A percentile compares a stretch with the other conserved stretches of the same genome.
Conservation (phyloP, 441 rosid species). For the Gossypium trilobum region DNA sequence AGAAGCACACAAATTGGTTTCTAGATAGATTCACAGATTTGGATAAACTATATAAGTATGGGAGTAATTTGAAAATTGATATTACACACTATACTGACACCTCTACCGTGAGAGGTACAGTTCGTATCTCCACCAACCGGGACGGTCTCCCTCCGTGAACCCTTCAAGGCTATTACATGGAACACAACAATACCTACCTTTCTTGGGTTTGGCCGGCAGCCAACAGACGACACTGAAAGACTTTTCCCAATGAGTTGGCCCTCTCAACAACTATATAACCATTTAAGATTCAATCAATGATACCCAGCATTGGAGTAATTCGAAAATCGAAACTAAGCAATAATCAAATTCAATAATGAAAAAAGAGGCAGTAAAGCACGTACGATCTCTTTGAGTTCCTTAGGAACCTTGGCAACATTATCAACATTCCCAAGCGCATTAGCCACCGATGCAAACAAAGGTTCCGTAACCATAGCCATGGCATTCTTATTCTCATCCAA, state of each 20-base stretch:
- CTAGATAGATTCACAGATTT: conserved; percentile 11
- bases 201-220: no score
- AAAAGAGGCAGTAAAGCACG: conserved; percentile 9
- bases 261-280: neutral
- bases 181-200: no score
- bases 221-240: no score
- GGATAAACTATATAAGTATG: neutral
- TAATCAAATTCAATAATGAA: neutral
- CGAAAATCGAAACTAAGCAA: neutral
- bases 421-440: conserved; percentile 71
- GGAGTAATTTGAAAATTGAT: no score
- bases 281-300: neutral
- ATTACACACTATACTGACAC: no score
- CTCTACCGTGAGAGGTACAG: no score
- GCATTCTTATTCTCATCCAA: conserved; percentile 86
- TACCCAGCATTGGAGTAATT: neutral
- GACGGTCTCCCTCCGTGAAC: no score
- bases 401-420: conserved; percentile 61
- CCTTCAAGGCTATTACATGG: no score
- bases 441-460: conserved; percentile 76
- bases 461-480: conserved; percentile 95
- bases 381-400: conserved; percentile 75
- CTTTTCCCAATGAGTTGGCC: no score
- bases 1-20: neutral
- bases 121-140: no score